Evolutionary conservation across 345 rosid genomes (phyloP), one percentile per base, ranked within the genome.

Genomic region (Citrus hindsii): DNA sequence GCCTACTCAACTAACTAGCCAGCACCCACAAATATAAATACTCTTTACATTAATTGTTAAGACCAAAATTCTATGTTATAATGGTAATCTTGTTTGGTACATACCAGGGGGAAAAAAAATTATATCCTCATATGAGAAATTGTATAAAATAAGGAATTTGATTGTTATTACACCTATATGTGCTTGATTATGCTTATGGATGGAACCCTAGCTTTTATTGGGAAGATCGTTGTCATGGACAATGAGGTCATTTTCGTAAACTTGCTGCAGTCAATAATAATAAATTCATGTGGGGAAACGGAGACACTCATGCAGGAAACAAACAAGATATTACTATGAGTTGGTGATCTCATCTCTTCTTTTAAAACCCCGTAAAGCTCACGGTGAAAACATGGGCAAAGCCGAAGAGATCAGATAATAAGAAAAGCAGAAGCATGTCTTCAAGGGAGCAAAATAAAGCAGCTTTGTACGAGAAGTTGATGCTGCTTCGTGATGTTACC

Each of bases 401-500:
- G 53, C 33, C 63, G 70, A 6, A 24, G 30, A 73, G 62, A 25
- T 56, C 46, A 78, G 63, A 65, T 30, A 61, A 67, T 59, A 35
- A 66, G 21, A 72, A 59, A 73, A 28, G 46, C 25, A n/a, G 24
- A 30, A 69, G 35, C 74, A 90, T 83, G 87, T 64, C 84, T 27
- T 81, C 86, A 55, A 74, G 86, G 80, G 84, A 73, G 76, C 77
- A 75, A 71, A 88, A 84, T 80, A 79, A 78, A 67, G 81, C 85
- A 5, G 64, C 83, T 77, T 84, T 89, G 19, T 66, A 81, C 33
- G 75, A 81, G 72, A 83, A 85, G 78, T 77, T 87, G 72, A 82
- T 80, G 33, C 75, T 51, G 42, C 90, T 88, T 69, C 87, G 92
- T 19, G 77, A 88, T 62, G 87, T 79, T 30, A 79, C 89, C 77